These are phyloP conservation scores for Gracilaria domingensis DNA, from an alignment of 23 red algal genomes.

Conservation along the genomic window DNA sequence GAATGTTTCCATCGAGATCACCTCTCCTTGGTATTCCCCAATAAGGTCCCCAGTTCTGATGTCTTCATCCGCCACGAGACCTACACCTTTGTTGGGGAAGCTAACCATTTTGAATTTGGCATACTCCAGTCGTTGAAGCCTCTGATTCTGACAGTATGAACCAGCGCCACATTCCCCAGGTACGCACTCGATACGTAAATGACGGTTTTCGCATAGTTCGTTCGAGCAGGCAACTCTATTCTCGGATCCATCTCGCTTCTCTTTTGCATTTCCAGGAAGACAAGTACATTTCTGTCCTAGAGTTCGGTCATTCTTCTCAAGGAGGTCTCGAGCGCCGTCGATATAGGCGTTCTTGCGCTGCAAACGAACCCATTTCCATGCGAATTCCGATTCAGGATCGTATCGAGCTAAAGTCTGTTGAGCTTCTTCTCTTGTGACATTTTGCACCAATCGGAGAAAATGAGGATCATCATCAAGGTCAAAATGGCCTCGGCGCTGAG, in stretches of 20 bases:
- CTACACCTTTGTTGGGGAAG: conserved; percentile 71
- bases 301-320: conserved; percentile 35
- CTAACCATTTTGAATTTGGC: conserved; percentile 62
- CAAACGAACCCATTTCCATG: conserved; percentile 47
- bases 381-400: conserved; percentile 37
- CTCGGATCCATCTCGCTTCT: conserved; percentile 37
- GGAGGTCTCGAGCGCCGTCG: conserved; percentile 52
- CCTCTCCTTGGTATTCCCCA: conserved; percentile 95
- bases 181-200: conserved; percentile 82
- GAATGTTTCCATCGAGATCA: conserved; percentile 78
- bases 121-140: conserved; percentile 80
- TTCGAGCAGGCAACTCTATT: conserved; percentile 67
- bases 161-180: conserved; percentile 75
- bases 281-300: conserved; percentile 59
- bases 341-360: conserved; percentile 63
- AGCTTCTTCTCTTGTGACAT: neutral
- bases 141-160: conserved; percentile 84
- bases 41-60: conserved; percentile 80
- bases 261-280: conserved; percentile 57
- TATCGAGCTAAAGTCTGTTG: conserved; percentile 38
- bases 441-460: conserved; percentile 18
- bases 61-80: conserved; percentile 68
- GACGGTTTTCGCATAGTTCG: conserved; percentile 87
- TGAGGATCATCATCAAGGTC: conserved; percentile 40
- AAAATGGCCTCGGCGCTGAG: neutral